These are phyloP conservation scores for Alternaria atra DNA, from an alignment of 2,329 filamentous ascomycete species.

Conservation along the genomic window DNA sequence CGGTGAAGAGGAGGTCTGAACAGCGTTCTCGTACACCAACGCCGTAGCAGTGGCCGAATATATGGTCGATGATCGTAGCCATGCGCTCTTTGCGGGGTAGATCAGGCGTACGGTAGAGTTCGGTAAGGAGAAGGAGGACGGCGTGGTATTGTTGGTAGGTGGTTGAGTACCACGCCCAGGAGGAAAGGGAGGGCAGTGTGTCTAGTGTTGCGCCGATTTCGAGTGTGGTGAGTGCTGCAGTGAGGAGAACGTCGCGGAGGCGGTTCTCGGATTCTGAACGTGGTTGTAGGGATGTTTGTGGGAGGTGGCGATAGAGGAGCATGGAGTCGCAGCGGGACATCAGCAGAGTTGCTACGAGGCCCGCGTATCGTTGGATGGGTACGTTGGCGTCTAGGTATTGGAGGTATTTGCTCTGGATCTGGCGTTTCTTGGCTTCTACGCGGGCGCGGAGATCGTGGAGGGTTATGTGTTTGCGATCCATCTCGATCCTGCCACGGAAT, in stretches of 20 bases:
- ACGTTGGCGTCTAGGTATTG: constrained; percentile 44
- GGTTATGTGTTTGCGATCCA: constrained; percentile 49
- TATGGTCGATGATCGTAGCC: constrained; percentile 52
- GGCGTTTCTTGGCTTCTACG: constrained; percentile 47
- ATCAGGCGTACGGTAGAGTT: constrained; percentile 50
- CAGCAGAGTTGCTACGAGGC: constrained; percentile 49
- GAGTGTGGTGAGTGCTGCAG: constrained; percentile 47
- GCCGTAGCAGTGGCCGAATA: constrained; percentile 52
- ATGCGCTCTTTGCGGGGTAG: constrained; percentile 48
- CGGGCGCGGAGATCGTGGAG: constrained; percentile 48
- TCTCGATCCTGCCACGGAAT: constrained; percentile 50
- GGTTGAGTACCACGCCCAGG: constrained; percentile 51
- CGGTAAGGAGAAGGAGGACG: constrained; percentile 48
- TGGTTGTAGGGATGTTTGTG: constrained; percentile 44
- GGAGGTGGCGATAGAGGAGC: constrained; percentile 51
- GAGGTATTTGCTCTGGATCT: constrained; percentile 47
- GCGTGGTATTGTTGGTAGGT: constrained; percentile 53
- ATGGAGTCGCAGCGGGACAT: constrained; percentile 52
- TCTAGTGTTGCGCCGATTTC: constrained; percentile 52
- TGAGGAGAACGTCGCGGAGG: constrained; percentile 49
- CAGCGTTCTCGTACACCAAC: constrained; percentile 48
- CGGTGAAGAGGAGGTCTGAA: constrained; percentile 47
- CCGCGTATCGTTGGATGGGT: constrained; percentile 50
- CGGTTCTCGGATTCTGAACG: constrained; percentile 50
- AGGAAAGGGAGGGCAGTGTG: constrained; percentile 45